Evolutionary conservation across 352 stramenopile species (phyloP), one percentile per base, ranked within the genome.

Genomic region (Globisporangium parvum): DNA sequence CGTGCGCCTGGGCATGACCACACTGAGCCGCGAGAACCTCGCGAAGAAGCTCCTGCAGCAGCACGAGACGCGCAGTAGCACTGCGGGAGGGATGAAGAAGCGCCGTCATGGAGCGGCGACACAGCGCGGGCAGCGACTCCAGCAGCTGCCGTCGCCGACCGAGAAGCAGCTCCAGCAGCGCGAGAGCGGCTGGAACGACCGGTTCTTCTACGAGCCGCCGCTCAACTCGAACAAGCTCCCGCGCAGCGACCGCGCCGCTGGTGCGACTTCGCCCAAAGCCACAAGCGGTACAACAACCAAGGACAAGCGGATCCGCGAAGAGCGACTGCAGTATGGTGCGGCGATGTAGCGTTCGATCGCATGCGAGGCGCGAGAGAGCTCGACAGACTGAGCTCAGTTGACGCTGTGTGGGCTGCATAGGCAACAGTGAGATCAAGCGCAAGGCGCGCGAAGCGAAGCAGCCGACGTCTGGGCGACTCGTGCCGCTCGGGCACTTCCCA

Each of bases 111-210:
- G 55, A 20, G 39, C 53, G 9, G 18, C 47, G 47, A 55, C 57
- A 2, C 55, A 67, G 37, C 67, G 69, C 23, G 48, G 60, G 9
- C 69, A 74, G 21, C 79, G 68, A 9, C 64, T 71, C 14, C 70
- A 81, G 44, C 66, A 61, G 26, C 61, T 71, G 1, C 69, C 81
- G 44, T 70, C 62, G 15, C 67, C 77, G 1, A 75, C 65, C 0
- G 63, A 82, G 23, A 60, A 83, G 35, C 67, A 88, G 51, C 52
- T 90, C 23, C 70, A 76, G 49, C 68, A 80, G 35, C 79, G 77
- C 28, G 79, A 92, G 39, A 75, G 80, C 50, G 81, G 73, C 8
- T 92, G 79, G 79, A 87, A 92, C 41, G 76, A 86, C 55, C 79
- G 79, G 1, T 92, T 92, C 55, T 65, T 71, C 21, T 67, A 83